Conservation (phyloP, 345 rosid genomes). For the Boechera stricta region DNA sequence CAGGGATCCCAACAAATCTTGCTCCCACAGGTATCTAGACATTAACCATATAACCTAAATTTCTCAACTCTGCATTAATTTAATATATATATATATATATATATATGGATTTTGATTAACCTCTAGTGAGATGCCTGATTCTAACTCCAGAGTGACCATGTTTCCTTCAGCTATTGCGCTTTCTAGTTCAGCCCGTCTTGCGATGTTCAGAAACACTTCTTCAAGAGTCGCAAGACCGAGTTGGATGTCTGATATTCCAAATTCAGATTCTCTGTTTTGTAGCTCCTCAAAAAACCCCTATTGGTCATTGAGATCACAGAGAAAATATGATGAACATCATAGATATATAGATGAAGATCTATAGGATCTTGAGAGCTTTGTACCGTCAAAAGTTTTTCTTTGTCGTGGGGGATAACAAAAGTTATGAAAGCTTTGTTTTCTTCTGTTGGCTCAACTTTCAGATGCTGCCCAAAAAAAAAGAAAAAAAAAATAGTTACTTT, state of each 20-base stretch:
- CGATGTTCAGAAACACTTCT: conserved; percentile 91
- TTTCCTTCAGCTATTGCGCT: conserved; percentile 74
- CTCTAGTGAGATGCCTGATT: conserved; percentile 68
- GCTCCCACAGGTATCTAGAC: conserved; percentile 83
- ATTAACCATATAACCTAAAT: background rate
- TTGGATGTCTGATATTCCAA: conserved; percentile 81
- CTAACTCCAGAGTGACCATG: conserved; percentile 59
- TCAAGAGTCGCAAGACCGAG: conserved; percentile 89
- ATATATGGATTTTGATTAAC: conserved; percentile 38
- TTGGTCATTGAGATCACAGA: conserved; percentile 6
- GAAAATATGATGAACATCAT: background rate
- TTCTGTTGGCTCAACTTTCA: conserved; percentile 68
- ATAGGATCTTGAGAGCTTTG: conserved; percentile 1
- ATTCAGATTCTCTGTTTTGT: conserved; percentile 63
- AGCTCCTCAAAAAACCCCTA: conserved; percentile 72
- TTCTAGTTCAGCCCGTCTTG: conserved; percentile 87
- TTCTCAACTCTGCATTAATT: background rate
- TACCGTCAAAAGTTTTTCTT: conserved; percentile 70
- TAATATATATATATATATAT: background rate
- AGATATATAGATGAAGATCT: background rate
- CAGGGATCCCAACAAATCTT: conserved; percentile 74
- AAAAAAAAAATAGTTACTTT: background rate
- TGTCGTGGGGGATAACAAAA: conserved; percentile 82
- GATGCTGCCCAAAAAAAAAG: conserved; percentile 50
- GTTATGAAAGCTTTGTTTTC: conserved; percentile 77